Conservation (phyloP, 129 eudicot species). For the carrot (Daucus carota) region DNA sequence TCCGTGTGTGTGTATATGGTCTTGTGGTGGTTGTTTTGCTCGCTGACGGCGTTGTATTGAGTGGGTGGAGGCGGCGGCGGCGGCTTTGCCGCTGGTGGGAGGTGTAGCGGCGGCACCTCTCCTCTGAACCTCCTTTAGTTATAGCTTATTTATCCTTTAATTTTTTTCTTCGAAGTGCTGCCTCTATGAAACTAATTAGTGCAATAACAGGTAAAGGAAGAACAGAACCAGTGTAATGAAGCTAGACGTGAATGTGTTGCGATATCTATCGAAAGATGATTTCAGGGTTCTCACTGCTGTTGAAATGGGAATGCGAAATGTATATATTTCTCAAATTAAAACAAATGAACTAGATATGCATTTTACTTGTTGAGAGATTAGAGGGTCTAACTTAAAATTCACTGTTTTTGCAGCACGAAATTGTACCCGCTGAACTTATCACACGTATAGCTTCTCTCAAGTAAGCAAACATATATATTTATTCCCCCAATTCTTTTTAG, state of each 20-base stretch:
- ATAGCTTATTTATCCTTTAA: not conserved
- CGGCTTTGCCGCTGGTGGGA: too few species aligned
- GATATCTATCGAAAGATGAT: conserved; percentile 92
- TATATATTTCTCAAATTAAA: conserved; percentile 4
- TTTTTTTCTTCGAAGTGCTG: not conserved
- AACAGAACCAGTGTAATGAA: conserved; percentile 43
- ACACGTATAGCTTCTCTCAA: conserved; percentile 86
- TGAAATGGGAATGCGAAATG: conserved; percentile 99
- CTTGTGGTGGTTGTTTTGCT: too few species aligned
- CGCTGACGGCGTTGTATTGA: too few species aligned
- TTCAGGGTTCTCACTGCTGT: conserved; percentile 92
- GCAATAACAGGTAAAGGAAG: conserved; percentile 5
- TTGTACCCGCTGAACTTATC: conserved; percentile 82
- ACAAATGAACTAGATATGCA: not conserved
- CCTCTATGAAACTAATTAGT: not conserved
- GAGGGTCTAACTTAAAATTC: not conserved
- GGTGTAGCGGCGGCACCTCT: not conserved
- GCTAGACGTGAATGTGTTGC: conserved; percentile 71
- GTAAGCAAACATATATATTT: conserved; percentile 24
- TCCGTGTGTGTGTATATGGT: too few species aligned
- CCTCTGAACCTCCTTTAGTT: not conserved
- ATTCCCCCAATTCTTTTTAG: not conserved
- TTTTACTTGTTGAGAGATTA: not conserved
- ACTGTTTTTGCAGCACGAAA: conserved; percentile 65
- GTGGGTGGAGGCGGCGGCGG: too few species aligned